Percentiles rank a stretch among this genome's conserved stretches.
phyloP scores from a whole-genome alignment of 306 rosid genomes.

The Boehmeria nivea region DNA sequence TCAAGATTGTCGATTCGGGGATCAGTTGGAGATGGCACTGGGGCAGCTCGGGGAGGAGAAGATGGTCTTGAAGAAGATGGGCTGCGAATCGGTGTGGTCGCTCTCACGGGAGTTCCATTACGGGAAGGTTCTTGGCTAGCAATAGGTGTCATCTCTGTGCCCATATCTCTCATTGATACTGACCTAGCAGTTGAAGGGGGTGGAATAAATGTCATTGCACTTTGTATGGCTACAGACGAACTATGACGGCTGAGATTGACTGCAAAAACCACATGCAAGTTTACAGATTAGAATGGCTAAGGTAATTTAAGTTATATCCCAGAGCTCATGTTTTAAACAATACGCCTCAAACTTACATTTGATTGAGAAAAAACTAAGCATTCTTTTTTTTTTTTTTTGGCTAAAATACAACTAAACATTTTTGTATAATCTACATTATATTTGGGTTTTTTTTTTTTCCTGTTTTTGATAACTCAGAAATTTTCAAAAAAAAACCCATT shows the following conservation, averaged over 20 bases:
- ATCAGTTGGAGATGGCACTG: constrained; percentile 25
- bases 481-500: no score
- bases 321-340: no score
- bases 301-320: constrained; percentile 2
- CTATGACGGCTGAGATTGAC: constrained; percentile 77
- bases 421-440: no score
- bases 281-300: not conserved
- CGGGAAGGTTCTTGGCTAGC: constrained; percentile 98
- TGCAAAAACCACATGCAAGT: constrained; percentile 31
- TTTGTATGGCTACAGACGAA: constrained; percentile 63
- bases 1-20: constrained; percentile 28
- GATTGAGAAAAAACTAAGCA: no score
- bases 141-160: constrained; percentile 97
- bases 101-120: constrained; percentile 91
- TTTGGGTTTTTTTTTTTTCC: no score
- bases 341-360: no score
- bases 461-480: no score
- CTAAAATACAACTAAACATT: no score
- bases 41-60: constrained; percentile 63
- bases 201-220: constrained; percentile 75
- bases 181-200: constrained; percentile 94
- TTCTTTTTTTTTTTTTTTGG: no score
- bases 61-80: constrained; percentile 80
- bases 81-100: constrained; percentile 88
- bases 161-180: constrained; percentile 99